Conservation (phyloP, 441 rosid species). For the Pelargonium cotyledonis region DNA sequence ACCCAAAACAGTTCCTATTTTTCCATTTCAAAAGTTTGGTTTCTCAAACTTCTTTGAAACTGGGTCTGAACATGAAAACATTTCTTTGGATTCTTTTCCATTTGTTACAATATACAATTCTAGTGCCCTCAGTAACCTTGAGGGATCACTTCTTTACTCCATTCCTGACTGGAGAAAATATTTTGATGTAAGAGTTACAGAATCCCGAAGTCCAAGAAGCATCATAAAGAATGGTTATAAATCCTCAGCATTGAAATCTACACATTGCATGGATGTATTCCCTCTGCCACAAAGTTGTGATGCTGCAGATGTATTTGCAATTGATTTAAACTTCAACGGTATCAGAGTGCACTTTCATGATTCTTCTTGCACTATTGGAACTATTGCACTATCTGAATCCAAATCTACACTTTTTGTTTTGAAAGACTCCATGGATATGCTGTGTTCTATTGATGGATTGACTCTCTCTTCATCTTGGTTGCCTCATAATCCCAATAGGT, state of each 20-base stretch:
- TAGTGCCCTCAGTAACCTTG: slow-evolving; percentile 49
- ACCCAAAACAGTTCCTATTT: slow-evolving; percentile 30
- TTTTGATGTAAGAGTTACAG: slow-evolving; percentile 35
- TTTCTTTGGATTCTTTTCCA: slow-evolving; percentile 68
- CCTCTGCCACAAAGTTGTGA: slow-evolving; percentile 23
- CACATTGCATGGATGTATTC: slow-evolving; percentile 19
- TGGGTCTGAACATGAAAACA: slow-evolving; percentile 41
- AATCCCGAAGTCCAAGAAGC: slow-evolving; percentile 33
- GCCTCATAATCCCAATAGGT: slow-evolving; percentile 43
- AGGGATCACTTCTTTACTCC: slow-evolving; percentile 44
- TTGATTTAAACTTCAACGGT: slow-evolving; percentile 48
- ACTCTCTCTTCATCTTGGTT: slow-evolving; percentile 66
- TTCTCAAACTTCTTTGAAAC: slow-evolving; percentile 67
- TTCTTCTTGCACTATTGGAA: slow-evolving; percentile 67
- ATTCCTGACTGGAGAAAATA: slow-evolving; percentile 57
- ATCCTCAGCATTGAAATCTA: slow-evolving; percentile 17
- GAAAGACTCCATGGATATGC: slow-evolving; percentile 51
- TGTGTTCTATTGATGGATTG: slow-evolving; percentile 66
- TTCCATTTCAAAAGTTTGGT: slow-evolving; percentile 60
- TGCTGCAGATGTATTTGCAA: slow-evolving; percentile 24
- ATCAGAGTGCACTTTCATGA: slow-evolving; percentile 81
- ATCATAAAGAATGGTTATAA: slow-evolving; percentile 31
- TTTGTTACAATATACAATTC: slow-evolving; percentile 53
- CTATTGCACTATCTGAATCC: slow-evolving; percentile 48
- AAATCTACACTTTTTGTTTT: slow-evolving; percentile 40